Base-by-base conservation (phyloP, 805 yeast genomes). In the Saccharomycopsis vini region DNA sequence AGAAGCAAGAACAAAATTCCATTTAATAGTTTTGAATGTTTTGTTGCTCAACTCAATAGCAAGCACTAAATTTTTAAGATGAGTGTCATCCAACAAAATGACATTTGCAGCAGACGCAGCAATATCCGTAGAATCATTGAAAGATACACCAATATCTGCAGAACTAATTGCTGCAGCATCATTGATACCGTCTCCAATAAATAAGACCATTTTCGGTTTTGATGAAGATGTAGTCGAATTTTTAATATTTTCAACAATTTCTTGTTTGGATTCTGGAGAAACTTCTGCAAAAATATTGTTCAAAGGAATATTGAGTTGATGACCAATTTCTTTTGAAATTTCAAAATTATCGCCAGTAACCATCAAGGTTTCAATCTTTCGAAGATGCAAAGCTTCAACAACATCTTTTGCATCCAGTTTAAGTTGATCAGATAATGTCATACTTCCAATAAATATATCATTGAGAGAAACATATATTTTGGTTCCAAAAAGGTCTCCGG, bases 61-160 rank as follows among this genome's bases (percentile, higher is more conserved):
- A 45, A 75, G 68, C 21, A 71, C 60, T 4, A 82, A 72, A 50
- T 56, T 52, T 15, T 39, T 36, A 26, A 46, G 53, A 3, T 52
- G 50, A 9, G 55, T 52, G 19, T 67, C 64, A 10, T 75, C 72
- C 57, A 85, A 60, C 13, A 92, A 66, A 16, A 92, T 95, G 31
- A 92, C 74, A 60, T 88, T 95, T 0, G 98, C 96, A n/a, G 95
- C 85, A 52, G 89, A 96, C 52, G 92, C 82, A 1, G 98, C 97
- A 53, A 92, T 85, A 56, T 92, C 97, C 0, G 97, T 85, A 4
- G 97, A 96, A 0, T 94, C 75, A 7, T 94, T 81, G 46, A 94
- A 77, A 9, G 97, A 92, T 54, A 94, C 77, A 20, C 98, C 98
- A 16, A 92, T 63, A 52, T 88, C 86, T 1, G 96, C 83, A 44